A percentile compares a stretch with the other conserved stretches of the same genome.
Conservation (phyloP, 805 yeast species). For the Priceomyces haplophilus region DNA sequence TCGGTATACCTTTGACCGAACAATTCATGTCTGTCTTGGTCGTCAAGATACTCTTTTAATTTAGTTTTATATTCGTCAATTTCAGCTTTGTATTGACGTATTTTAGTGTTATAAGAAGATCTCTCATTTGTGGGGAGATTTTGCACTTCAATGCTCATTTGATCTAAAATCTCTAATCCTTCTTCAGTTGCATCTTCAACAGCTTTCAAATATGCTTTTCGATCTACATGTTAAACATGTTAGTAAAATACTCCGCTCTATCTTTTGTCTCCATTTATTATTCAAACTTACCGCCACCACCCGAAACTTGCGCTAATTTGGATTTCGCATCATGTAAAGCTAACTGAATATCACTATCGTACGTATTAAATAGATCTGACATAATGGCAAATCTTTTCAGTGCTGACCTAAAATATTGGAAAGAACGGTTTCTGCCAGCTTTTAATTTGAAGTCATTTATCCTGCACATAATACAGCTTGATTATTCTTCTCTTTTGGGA, state of each 20-base stretch:
- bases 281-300: constrained; percentile 37
- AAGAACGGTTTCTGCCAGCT: too few species aligned
- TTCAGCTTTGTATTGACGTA: constrained; percentile 67
- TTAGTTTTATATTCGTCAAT: constrained; percentile 54
- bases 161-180: constrained; percentile 75
- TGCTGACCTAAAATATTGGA: too few species aligned
- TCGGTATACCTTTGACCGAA: constrained; percentile 57
- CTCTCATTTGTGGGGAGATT: constrained; percentile 74
- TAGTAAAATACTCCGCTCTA: constrained; percentile 14
- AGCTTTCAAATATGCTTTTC: constrained; percentile 54
- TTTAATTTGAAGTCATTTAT: too few species aligned
- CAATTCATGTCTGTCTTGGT: constrained; percentile 66
- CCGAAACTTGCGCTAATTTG: constrained; percentile 54
- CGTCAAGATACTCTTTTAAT: constrained; percentile 58
- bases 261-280: neutral
- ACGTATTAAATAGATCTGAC: constrained; percentile 58
- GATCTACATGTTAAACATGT: constrained; percentile 37
- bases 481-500: too few species aligned
- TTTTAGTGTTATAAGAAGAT: constrained; percentile 66
- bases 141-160: constrained; percentile 83
- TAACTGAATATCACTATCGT: constrained; percentile 70
- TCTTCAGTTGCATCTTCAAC: constrained; percentile 74
- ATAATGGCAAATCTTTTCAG: constrained; percentile 11
- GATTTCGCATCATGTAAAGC: constrained; percentile 68
- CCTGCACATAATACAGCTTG: too few species aligned